Conservation (phyloP, 805 yeast genomes). For the Debaryomyces prosopidis region DNA sequence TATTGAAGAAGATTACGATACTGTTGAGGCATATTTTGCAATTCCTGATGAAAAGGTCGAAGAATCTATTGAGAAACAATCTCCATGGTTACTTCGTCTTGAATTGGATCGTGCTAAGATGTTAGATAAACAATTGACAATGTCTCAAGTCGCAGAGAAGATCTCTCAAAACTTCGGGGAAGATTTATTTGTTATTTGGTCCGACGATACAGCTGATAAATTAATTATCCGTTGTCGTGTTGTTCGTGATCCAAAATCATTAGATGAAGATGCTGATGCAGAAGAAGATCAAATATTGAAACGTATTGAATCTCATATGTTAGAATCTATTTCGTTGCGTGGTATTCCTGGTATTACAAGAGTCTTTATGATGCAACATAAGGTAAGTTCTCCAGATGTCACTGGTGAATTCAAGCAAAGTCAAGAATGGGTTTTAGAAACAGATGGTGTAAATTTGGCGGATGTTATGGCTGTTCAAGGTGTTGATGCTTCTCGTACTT, state of each 20-base stretch:
- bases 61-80: slow-evolving; percentile 88
- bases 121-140: slow-evolving; percentile 96
- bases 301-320: slow-evolving; percentile 93
- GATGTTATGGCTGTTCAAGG: slow-evolving; percentile 96
- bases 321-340: slow-evolving; percentile 89
- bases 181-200: slow-evolving; percentile 96
- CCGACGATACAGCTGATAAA: slow-evolving; percentile 97
- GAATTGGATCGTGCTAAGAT: slow-evolving; percentile 98
- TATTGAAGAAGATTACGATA: slow-evolving; percentile 94
- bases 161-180: slow-evolving; percentile 91
- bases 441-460: slow-evolving; percentile 95
- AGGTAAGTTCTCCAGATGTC: slow-evolving; percentile 67
- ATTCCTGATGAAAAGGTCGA: slow-evolving; percentile 98
- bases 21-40: slow-evolving; percentile 95
- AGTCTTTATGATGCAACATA: slow-evolving; percentile 87
- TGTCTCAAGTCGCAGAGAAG: slow-evolving; percentile 97
- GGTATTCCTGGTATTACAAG: slow-evolving; percentile 95
- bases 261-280: slow-evolving; percentile 91
- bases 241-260: slow-evolving; percentile 89
- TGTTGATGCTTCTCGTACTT: slow-evolving; percentile 86
- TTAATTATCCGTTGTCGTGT: slow-evolving; percentile 97
- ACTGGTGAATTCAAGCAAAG: slow-evolving; percentile 86
- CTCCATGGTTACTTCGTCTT: slow-evolving; percentile 96
- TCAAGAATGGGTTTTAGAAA: slow-evolving; percentile 97
- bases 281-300: slow-evolving; percentile 97